Evolutionary conservation across 805 yeast genomes (phyloP), one percentile per base, ranked within the genome.

Genomic region (Metschnikowia dekortorum): DNA sequence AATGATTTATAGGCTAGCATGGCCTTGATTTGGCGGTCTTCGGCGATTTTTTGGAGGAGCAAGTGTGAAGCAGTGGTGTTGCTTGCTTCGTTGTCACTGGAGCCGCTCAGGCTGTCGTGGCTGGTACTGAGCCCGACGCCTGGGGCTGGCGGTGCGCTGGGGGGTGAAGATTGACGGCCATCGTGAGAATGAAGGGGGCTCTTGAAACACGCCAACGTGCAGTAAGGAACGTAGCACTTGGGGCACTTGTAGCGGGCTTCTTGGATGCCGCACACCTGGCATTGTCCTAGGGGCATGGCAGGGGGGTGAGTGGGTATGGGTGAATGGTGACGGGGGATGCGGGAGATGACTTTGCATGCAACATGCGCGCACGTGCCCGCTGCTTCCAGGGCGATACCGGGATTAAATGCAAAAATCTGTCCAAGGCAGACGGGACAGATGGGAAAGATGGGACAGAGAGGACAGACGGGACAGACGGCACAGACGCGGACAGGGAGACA

Each of bases 191-290:
- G 81, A 2, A 51, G 42, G 11, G 63, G 74, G 33, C 73, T 61
- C 58, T 83, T 86, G 65, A 71, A 87, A 58, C 96, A 87, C 2
- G 49, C 59, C 6, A 87, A 58, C 0, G 87, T 80, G 62, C 95
- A 87, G 55, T 73, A 73, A 6, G 62, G 74, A 51, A 63, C 50
- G 4, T 44, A 22, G 53, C 88, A 83, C 44, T 62, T 65, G 0
- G 88, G 85, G 52, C 88, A 83, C 58, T 74, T 78, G 65, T 83
- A 83, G 55, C 79, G 79, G 28, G 81, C 69, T 44, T 61, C 58
- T 4, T 55, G 56, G 3, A 30, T 56, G 13, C 56, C 43, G 55
- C 82, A 78, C 33, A 79, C 62, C 42, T 60, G 61, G 59, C 82
- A 77, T 60, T 63, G 46, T 30, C 60, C 60, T 7, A 52, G 44